These are phyloP conservation scores for Plasmodium gaboni DNA, from an alignment of 169 alveolate species.

Conservation along the genomic window DNA sequence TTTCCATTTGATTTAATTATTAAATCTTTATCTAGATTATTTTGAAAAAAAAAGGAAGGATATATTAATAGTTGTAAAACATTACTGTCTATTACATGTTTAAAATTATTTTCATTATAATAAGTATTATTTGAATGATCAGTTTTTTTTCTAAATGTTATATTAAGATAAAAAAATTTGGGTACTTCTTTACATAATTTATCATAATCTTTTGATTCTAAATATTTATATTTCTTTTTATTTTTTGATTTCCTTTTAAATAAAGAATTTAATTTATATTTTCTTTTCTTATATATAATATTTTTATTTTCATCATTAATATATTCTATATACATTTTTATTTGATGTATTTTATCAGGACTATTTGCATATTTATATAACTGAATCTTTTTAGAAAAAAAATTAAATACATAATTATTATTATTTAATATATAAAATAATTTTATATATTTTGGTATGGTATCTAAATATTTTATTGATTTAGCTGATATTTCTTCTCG, in stretches of 20 bases:
- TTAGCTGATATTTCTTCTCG: slow-evolving; percentile 22
- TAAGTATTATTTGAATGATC: neutral
- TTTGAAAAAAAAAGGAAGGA: slow-evolving; percentile 41
- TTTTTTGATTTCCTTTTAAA: slow-evolving; percentile 7
- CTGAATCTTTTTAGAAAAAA: slow-evolving; percentile 41
- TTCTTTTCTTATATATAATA: slow-evolving; percentile 47
- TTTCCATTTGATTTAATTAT: slow-evolving; percentile 30
- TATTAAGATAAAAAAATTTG: slow-evolving; percentile 14
- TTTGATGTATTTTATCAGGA: neutral
- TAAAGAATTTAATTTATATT: slow-evolving; percentile 25
- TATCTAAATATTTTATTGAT: slow-evolving; percentile 31
- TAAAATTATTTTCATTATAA: slow-evolving; percentile 31
- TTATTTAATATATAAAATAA: slow-evolving; percentile 12
- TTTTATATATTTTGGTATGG: slow-evolving; percentile 23
- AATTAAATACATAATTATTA: slow-evolving; percentile 39
- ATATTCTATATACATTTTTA: slow-evolving; percentile 39
- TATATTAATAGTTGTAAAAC: slow-evolving; percentile 40
- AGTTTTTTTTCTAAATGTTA: slow-evolving; percentile 25
- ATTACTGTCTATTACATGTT: slow-evolving; percentile 50
- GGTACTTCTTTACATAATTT: slow-evolving; percentile 45
- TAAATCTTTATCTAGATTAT: slow-evolving; percentile 38
- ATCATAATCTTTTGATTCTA: slow-evolving; percentile 30
- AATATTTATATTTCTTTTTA: slow-evolving; percentile 17
- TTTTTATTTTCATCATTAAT: slow-evolving; percentile 42
- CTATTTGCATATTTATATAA: slow-evolving; percentile 15